Percentiles rank a stretch among this genome's conserved stretches.
Conservation (phyloP, 345 rosid genomes). For the Bruguiera sexangula region DNA sequence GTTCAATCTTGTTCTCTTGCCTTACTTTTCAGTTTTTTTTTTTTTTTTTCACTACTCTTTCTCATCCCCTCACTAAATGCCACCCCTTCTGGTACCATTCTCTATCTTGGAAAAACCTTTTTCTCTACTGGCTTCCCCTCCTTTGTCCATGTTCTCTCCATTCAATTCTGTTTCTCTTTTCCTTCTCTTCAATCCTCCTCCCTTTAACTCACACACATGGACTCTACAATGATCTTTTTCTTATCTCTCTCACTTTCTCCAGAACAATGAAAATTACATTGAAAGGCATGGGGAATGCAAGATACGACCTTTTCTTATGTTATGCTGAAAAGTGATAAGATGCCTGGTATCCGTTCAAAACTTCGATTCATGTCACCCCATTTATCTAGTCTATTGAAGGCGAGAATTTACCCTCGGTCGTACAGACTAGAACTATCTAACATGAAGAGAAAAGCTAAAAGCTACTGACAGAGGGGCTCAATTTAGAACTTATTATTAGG, state of each 20-base stretch:
- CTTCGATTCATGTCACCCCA: background rate
- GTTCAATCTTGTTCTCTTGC: constrained; percentile 16
- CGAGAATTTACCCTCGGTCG: background rate
- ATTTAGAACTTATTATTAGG: no score
- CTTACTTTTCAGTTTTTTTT: constrained; percentile 18
- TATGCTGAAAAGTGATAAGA: background rate
- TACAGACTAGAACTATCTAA: constrained; percentile 6
- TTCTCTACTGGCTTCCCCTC: constrained; percentile 16
- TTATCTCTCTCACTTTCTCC: background rate
- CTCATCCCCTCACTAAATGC: constrained; percentile 52
- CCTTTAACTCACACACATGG: constrained; percentile 20
- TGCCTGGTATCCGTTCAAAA: background rate
- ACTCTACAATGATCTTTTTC: background rate
- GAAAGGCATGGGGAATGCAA: constrained; percentile 15
- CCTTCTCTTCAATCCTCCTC: constrained; percentile 13
- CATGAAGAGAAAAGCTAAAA: background rate
- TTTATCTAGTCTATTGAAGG: background rate
- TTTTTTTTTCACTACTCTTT: constrained; percentile 13
- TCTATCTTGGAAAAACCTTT: constrained; percentile 42
- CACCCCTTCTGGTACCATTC: constrained; percentile 52
- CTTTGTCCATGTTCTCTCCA: constrained; percentile 41
- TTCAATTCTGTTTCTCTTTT: constrained; percentile 40
- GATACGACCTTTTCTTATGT: constrained; percentile 6
- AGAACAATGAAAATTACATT: constrained; percentile 5
- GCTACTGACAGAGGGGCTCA: background rate